A percentile compares a stretch with the other conserved stretches of the same genome.
Evolutionary conservation across 441 rosid species (phyloP).

Genomic region (Gossypium aridum): DNA sequence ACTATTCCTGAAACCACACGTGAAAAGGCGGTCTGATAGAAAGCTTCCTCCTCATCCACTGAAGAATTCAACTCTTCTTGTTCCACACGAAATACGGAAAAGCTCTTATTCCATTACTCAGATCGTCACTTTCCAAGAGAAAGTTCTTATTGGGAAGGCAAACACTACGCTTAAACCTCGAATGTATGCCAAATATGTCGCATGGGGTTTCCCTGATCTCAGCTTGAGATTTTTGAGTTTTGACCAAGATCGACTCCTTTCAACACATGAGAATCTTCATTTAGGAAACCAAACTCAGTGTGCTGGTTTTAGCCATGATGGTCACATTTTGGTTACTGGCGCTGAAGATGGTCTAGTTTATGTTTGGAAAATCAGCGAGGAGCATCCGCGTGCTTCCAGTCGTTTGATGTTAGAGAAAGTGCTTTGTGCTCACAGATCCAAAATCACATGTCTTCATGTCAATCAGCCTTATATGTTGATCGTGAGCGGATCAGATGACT

Average conservation of each 20-base stretch:
- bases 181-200: slow-evolving; percentile 74
- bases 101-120: slow-evolving; percentile 67
- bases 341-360: slow-evolving; percentile 89
- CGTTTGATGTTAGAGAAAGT: slow-evolving; percentile 68
- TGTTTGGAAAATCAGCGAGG: slow-evolving; percentile 84
- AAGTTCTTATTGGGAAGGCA: slow-evolving; percentile 67
- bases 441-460: slow-evolving; percentile 83
- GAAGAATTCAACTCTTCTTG: slow-evolving; percentile 73
- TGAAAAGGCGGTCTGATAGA: slow-evolving; percentile 61
- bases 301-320: slow-evolving; percentile 86
- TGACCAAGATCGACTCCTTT: slow-evolving; percentile 92
- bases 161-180: slow-evolving; percentile 84
- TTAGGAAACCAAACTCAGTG: slow-evolving; percentile 94
- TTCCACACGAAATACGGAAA: slow-evolving; percentile 86
- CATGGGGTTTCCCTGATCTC: slow-evolving; percentile 98
- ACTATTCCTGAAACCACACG: slow-evolving; percentile 66
- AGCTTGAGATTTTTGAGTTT: slow-evolving; percentile 96
- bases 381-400: slow-evolving; percentile 52
- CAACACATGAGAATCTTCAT: slow-evolving; percentile 98
- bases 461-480: slow-evolving; percentile 98
- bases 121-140: slow-evolving; percentile 72
- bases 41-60: slow-evolving; percentile 83
- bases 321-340: slow-evolving; percentile 86
- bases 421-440: slow-evolving; percentile 80
- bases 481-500: slow-evolving; percentile 94